Percentiles rank a stretch among this genome's conserved stretches.
phyloP scores from a whole-genome alignment of 1,284 basidiomycete species.

The Apiotrichum sp. region DNA sequence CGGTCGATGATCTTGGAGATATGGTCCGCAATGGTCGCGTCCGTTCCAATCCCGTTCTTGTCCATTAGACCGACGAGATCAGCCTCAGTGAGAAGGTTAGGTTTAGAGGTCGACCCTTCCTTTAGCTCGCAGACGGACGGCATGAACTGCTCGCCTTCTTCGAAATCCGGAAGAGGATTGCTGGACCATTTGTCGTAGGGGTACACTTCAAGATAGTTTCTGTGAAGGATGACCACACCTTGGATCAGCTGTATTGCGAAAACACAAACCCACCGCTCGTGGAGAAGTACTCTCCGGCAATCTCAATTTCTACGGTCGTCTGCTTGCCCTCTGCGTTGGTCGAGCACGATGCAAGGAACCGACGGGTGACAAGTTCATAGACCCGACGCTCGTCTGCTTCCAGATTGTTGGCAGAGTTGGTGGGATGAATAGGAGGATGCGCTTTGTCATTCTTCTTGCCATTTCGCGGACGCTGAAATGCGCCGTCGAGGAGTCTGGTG shows the following conservation, averaged over 20 bases:
- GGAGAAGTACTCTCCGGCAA: conserved; percentile 78
- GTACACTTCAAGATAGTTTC: conserved; percentile 90
- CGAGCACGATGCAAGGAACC: conserved; percentile 90
- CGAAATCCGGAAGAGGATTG: conserved; percentile 75
- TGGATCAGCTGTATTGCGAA: neutral
- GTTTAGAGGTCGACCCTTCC: conserved; percentile 75
- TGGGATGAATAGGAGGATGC: conserved; percentile 98
- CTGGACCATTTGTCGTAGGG: conserved; percentile 92
- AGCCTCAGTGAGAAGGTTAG: conserved; percentile 86
- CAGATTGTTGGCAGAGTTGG: conserved; percentile 74
- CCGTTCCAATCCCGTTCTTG: conserved; percentile 97
- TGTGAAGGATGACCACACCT: conserved; percentile 75
- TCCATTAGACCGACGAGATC: conserved; percentile 97
- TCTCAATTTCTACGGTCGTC: conserved; percentile 79
- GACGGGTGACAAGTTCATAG: conserved; percentile 86
- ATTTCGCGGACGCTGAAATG: conserved; percentile 69
- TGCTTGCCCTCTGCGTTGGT: conserved; percentile 86
- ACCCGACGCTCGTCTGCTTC: conserved; percentile 83
- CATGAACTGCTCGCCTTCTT: conserved; percentile 74
- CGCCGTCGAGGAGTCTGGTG: conserved; percentile 66
- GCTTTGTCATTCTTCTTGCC: conserved; percentile 98
- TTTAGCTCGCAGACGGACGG: conserved; percentile 75
- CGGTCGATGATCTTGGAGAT: conserved; percentile 90
- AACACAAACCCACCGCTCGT: conserved; percentile 59
- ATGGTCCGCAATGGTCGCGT: conserved; percentile 97